Evolutionary conservation across 169 alveolate species (phyloP).

Genomic region (Cryptosporidium sp.): DNA sequence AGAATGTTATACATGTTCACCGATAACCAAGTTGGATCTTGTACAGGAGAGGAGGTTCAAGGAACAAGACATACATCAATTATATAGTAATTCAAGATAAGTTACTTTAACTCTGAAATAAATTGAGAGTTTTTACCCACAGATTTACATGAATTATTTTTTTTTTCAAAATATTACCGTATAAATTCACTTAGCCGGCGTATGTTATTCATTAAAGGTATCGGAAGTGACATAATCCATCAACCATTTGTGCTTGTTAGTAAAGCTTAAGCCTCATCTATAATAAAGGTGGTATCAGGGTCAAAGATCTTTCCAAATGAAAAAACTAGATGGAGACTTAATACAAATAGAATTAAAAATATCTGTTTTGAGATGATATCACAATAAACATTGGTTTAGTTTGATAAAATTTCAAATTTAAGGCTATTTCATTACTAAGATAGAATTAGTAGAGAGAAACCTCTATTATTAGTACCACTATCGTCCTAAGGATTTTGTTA

Average conservation of each 20-base stretch:
- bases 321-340: background rate
- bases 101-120: background rate
- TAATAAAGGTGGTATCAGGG: background rate
- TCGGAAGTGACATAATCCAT: background rate
- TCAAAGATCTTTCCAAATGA: background rate
- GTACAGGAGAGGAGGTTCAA: background rate
- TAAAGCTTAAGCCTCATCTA: background rate
- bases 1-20: constrained; percentile 94
- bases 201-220: background rate
- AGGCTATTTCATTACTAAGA: background rate
- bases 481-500: background rate
- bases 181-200: background rate
- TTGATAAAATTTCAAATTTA: background rate
- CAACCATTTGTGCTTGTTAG: background rate
- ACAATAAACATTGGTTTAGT: background rate
- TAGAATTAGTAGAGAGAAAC: background rate
- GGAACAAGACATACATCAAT: background rate
- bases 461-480: background rate
- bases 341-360: background rate
- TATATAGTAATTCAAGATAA: background rate
- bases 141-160: background rate
- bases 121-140: background rate
- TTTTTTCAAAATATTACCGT: background rate
- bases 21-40: constrained; percentile 4
- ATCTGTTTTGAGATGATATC: background rate